These are phyloP conservation scores for Cryptococcus sp. DNA, from an alignment of 1,284 basidiomycete genomes.

Conservation along the genomic window DNA sequence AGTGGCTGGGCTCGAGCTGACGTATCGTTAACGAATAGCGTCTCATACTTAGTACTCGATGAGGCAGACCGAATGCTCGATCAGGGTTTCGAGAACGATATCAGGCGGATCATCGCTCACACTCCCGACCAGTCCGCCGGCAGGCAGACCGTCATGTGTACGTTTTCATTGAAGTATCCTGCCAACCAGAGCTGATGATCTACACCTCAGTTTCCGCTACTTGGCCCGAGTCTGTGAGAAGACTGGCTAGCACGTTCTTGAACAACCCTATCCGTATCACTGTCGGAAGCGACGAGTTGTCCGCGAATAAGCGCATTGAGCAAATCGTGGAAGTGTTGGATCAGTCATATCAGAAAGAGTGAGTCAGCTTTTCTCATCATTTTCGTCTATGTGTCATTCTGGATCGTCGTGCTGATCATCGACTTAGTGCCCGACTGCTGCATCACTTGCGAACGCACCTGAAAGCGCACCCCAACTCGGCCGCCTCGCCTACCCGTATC, in stretches of 20 bases:
- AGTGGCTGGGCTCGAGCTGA: neutral
- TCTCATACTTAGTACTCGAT: conserved; percentile 90
- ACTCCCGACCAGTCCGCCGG: conserved; percentile 64
- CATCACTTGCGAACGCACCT: conserved; percentile 69
- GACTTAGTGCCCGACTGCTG: conserved; percentile 65
- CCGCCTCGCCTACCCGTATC: conserved; percentile 63
- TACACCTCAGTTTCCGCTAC: conserved; percentile 79
- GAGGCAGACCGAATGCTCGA: conserved; percentile 99
- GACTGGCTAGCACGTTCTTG: conserved; percentile 89
- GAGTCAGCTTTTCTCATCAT: conserved; percentile 16
- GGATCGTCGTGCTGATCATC: neutral
- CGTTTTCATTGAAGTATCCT: conserved; percentile 47
- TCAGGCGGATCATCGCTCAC: conserved; percentile 82
- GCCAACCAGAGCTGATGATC: conserved; percentile 5
- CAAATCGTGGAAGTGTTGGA: conserved; percentile 84
- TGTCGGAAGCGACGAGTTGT: conserved; percentile 92
- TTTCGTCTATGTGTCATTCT: neutral
- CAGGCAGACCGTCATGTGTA: conserved; percentile 91
- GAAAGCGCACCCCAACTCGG: conserved; percentile 51
- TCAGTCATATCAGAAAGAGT: conserved; percentile 85
- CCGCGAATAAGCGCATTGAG: conserved; percentile 86
- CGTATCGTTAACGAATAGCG: conserved; percentile 54
- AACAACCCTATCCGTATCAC: conserved; percentile 84
- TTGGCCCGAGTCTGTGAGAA: conserved; percentile 95
- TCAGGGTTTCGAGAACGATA: conserved; percentile 98